Evolutionary conservation across 257 asterid species (phyloP), one percentile per base, ranked within the genome.

Genomic region (Cordia subcordata): DNA sequence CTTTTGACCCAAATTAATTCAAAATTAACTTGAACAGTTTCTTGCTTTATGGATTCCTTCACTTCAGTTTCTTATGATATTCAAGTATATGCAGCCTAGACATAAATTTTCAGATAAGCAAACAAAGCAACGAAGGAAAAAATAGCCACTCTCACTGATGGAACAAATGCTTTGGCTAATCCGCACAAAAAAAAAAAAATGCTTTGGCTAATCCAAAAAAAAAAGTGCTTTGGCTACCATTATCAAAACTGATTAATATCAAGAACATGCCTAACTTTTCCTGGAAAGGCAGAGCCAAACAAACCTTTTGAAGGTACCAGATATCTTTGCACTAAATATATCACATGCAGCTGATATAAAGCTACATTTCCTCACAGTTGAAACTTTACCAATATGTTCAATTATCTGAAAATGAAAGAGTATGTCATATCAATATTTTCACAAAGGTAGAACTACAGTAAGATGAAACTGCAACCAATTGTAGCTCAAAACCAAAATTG

Each of bases 231-330:
- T 14, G 5, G 9, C 53, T 47, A 47, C 20, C 5, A 14, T 27
- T 27, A 27, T 3, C 6, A 27, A 27, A 27, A 27, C 35, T 27
- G 6, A 1, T 3, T 27, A 3, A 27, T 27, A 1, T 27, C 6
- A 1, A 27, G 35, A 27, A 12, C 15, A 58, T 47, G 38, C 33
- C 44, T 0, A 32, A 19, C 13, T 49, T 15, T 44, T 37, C 44
- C 63, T 5, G 21, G 40, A 52, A 59, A 60, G 53, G 66, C 42
- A 23, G 56, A 46, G 51, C 21, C 55, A 13, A 76, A 60, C 81
- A 59, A 64, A 82, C 96, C 96, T 92, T 77, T 81, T 88, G 64
- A 92, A 84, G 58, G 94, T 86, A 67, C 99, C 99, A 50, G 99
- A 92, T 75, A 92, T 57, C 72, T 92, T 92, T 39, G 99, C 94